phyloP scores from a whole-genome alignment of 2,329 filamentous ascomycete species.

The Fusarium sp. region DNA sequence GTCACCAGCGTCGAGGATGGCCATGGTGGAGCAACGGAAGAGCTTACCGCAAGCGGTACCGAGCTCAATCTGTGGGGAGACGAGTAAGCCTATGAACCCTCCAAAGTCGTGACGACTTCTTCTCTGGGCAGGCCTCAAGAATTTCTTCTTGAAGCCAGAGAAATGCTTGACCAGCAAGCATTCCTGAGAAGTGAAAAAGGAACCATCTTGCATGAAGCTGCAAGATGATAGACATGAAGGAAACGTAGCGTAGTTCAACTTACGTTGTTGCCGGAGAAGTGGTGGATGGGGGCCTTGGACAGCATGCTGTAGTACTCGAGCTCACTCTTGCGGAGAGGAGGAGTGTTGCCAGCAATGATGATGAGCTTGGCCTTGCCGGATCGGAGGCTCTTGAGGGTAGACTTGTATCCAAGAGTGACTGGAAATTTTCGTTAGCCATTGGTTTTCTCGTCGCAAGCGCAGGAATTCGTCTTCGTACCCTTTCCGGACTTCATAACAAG shows the following conservation, averaged over 20 bases:
- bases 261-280: slow-evolving; percentile 99
- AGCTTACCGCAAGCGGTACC: slow-evolving; percentile 99
- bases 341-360: slow-evolving; percentile 92
- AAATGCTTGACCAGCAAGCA: slow-evolving; percentile 32
- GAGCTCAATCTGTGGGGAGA: slow-evolving; percentile 82
- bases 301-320: slow-evolving; percentile 95
- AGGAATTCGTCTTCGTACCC: slow-evolving; percentile 63
- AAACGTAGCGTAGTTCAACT: slow-evolving; percentile 58
- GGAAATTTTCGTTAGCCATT: slow-evolving; percentile 28
- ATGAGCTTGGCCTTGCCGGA: slow-evolving; percentile 98
- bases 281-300: slow-evolving; percentile 93
- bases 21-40: slow-evolving; percentile 97
- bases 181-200: slow-evolving; percentile 38
- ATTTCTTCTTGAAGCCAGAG: slow-evolving; percentile 37
- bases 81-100: slow-evolving; percentile 76
- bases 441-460: neutral
- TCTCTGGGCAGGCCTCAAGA: slow-evolving; percentile 76
- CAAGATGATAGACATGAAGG: slow-evolving; percentile 33
- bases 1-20: slow-evolving; percentile 96
- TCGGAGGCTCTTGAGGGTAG: slow-evolving; percentile 80
- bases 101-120: slow-evolving; percentile 90
- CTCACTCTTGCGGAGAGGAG: slow-evolving; percentile 97
- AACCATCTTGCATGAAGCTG: slow-evolving; percentile 32
- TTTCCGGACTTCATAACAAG: slow-evolving; percentile 73
- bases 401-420: slow-evolving; percentile 56